phyloP scores from a whole-genome alignment of 2,329 filamentous ascomycete species.

The Incumbomyces lentus region DNA sequence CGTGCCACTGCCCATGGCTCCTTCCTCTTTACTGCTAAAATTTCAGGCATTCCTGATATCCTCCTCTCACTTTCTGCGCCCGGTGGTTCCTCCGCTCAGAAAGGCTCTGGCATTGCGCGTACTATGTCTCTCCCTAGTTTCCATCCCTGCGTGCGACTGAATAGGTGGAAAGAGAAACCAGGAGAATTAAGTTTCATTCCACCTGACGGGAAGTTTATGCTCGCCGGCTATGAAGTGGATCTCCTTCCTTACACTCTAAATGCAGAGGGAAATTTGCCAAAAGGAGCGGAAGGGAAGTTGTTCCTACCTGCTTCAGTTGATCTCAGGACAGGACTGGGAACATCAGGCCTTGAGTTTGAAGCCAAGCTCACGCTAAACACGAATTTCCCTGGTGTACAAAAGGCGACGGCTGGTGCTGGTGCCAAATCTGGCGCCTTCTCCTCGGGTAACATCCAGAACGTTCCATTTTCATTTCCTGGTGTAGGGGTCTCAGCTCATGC shows the following conservation, averaged over 20 bases:
- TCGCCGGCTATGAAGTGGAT: constrained; percentile 91
- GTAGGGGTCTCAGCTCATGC: constrained; percentile 21
- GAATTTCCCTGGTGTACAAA: constrained; percentile 45
- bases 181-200: constrained; percentile 94
- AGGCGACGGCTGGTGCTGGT: constrained; percentile 30
- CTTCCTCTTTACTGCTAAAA: constrained; percentile 88
- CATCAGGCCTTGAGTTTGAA: constrained; percentile 73
- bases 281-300: constrained; percentile 37
- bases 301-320: constrained; percentile 75
- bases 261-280: constrained; percentile 40
- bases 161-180: constrained; percentile 78
- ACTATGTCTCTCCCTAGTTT: constrained; percentile 86
- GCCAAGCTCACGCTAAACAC: constrained; percentile 64
- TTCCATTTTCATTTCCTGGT: constrained; percentile 40
- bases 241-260: constrained; percentile 61
- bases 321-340: constrained; percentile 68
- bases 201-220: constrained; percentile 84
- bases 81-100: constrained; percentile 59
- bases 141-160: constrained; percentile 84
- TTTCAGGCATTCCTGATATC: constrained; percentile 90
- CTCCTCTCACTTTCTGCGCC: constrained; percentile 68
- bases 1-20: constrained; percentile 83
- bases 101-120: constrained; percentile 41
- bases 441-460: constrained; percentile 37
- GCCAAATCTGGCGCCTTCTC: constrained; percentile 15